Conservation (phyloP, 179 eudicot genomes). For the Beta macrorhiza region DNA sequence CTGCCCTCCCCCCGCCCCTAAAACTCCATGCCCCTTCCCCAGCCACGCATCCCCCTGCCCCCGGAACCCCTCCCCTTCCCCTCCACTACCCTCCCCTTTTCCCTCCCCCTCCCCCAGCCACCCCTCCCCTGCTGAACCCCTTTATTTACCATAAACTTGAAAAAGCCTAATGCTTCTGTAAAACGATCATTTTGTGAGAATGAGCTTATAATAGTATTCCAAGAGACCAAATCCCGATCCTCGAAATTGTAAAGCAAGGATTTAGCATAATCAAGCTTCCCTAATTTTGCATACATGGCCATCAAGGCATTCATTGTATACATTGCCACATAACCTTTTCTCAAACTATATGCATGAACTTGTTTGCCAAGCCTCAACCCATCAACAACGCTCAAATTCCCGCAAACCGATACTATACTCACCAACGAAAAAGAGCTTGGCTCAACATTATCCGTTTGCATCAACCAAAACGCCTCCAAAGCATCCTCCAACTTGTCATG, state of each 20-base stretch:
- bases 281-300: no score
- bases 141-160: no score
- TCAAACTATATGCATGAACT: conserved; percentile 46
- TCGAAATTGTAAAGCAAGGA: conserved; percentile 42
- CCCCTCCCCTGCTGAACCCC: no score
- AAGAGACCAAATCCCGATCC: conserved; percentile 55
- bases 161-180: no score
- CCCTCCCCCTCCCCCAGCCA: no score
- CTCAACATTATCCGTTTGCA: conserved; percentile 42
- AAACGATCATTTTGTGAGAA: no score
- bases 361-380: conserved; percentile 43
- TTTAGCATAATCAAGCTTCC: no score
- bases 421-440: conserved; percentile 55
- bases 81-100: no score
- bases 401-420: conserved; percentile 47
- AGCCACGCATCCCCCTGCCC: no score
- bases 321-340: conserved; percentile 32
- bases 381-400: conserved; percentile 19
- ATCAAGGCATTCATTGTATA: conserved; percentile 26
- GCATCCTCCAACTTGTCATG: conserved; percentile 38
- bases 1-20: no score
- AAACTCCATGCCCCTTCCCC: no score
- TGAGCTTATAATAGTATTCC: conserved; percentile 20
- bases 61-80: no score
- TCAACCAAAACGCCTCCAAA: conserved; percentile 37